Base-by-base conservation (phyloP, 371 early-diverging fungal genomes). In the Zancudomyces culisetae region DNA sequence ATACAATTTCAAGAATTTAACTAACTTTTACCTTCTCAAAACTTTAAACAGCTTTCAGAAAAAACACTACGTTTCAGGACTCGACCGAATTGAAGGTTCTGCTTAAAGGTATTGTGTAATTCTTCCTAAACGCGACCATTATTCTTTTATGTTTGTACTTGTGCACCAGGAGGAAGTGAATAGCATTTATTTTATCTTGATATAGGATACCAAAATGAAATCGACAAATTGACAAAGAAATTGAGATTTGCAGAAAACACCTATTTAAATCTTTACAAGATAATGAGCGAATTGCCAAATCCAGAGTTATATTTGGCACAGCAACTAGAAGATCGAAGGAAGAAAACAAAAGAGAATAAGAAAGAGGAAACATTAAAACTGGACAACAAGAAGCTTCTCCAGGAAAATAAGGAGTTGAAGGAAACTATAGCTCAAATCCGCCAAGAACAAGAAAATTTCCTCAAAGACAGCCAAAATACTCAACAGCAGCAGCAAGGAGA, bases 171-270 rank as follows among this genome's bases (percentile, higher is more conserved):
- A n/a, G n/a, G n/a, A n/a, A n/a, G n/a, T n/a, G n/a, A n/a, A n/a
- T n/a, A n/a, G n/a, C n/a, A n/a, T n/a, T n/a, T n/a, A n/a, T n/a
- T n/a, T n/a, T n/a, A 29, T 43, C 6, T 4, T 39, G 19, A 8
- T 49, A 21, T 49, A 71, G 87, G 79, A 2, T 92, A 90, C 66
- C 91, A 91, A 59, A 60, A 71, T 52, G 94, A 93, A 62, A 93
- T 93, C 52, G 94, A 93, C 58, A 70, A 69, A 42, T 73, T 93
- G 51, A 87, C 89, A 4, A 79, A 79, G 53, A 70, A 89, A 43
- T 80, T 83, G 40, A 90, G 89, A 63, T 74, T 68, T 45, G 77
- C 87, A n/a, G 87, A 91, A 54, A 80, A 76, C 48, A 75, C 79
- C 12, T 89, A 90, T 58, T 63, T 91, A 45, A 72, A 73, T 27